Conservation (phyloP, 352 stramenopile species). For the Globisporangium middletonii region DNA sequence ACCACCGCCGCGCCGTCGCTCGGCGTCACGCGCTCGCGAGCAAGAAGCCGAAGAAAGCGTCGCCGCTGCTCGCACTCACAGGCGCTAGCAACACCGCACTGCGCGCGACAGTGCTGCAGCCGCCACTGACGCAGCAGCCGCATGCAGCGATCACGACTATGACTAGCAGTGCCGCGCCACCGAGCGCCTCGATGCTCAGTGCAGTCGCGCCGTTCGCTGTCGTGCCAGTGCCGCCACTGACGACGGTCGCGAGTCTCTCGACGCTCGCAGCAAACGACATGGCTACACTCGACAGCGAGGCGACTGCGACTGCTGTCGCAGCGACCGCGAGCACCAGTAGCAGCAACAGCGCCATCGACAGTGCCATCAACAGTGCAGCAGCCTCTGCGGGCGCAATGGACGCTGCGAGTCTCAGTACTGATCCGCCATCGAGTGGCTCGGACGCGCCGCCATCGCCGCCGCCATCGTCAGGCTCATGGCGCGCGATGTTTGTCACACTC, state of each 20-base stretch:
- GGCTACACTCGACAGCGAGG: not conserved
- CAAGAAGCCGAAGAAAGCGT: conserved; percentile 3
- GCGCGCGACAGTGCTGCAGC: not conserved
- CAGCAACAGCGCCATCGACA: not conserved
- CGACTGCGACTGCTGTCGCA: not conserved
- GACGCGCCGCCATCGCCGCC: conserved; percentile 8
- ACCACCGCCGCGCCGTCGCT: conserved; percentile 16
- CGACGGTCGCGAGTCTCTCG: conserved; percentile 5
- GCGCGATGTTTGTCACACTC: conserved; percentile 47
- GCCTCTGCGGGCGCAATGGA: not conserved
- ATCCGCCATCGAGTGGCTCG: not conserved
- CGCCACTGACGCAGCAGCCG: not conserved
- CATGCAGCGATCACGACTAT: not conserved
- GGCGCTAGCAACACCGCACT: conserved; percentile 11
- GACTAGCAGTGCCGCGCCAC: not conserved
- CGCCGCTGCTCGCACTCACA: conserved; percentile 3
- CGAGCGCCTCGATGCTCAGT: not conserved
- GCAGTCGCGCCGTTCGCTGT: not conserved
- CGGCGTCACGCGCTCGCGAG: conserved; percentile 25
- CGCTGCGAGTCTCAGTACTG: not conserved
- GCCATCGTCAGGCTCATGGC: conserved; percentile 30
- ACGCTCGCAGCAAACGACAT: conserved; percentile 5
- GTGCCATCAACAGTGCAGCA: not conserved
- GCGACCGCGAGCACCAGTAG: not conserved
- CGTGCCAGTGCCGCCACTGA: conserved; percentile 5